Percentiles rank a stretch among this genome's conserved stretches.
phyloP scores from a whole-genome alignment of 1,284 basidiomycete species.

The Cutaneotrichosporon sp. region DNA sequence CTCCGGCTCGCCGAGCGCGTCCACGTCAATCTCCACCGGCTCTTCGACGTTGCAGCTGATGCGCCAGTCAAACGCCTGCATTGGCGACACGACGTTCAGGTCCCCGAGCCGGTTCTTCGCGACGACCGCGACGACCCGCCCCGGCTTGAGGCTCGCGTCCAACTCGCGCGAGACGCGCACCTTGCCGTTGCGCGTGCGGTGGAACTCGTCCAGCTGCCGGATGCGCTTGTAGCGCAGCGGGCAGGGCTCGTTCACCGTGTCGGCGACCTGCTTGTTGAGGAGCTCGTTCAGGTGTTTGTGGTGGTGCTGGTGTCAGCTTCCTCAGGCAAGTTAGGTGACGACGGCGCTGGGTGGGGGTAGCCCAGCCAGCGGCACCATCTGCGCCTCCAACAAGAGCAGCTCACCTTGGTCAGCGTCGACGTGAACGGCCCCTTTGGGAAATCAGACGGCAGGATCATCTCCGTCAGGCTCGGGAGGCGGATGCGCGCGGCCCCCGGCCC shows the following conservation, averaged over 20 bases:
- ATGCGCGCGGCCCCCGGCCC: too few relatives aligned
- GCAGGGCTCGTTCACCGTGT: conserved; percentile 57
- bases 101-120: conserved; percentile 82
- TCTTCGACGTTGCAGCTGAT: conserved; percentile 85
- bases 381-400: conserved; percentile 47
- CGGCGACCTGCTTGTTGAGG: conserved; percentile 67
- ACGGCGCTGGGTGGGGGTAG: conserved; percentile 15
- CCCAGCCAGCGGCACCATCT: too few relatives aligned
- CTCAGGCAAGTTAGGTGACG: not conserved
- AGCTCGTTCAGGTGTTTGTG: conserved; percentile 83
- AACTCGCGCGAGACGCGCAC: conserved; percentile 78
- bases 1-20: conserved; percentile 47
- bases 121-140: conserved; percentile 60
- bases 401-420: conserved; percentile 84
- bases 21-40: conserved; percentile 39
- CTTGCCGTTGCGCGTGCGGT: conserved; percentile 58
- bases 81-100: conserved; percentile 83
- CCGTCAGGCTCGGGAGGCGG: conserved; percentile 70
- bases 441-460: conserved; percentile 63
- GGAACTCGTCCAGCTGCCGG: conserved; percentile 81
- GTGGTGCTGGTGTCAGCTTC: conserved; percentile 63
- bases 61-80: conserved; percentile 82
- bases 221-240: conserved; percentile 76
- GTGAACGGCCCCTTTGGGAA: conserved; percentile 66
- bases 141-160: conserved; percentile 67